Conservation (phyloP, 2,329 filamentous ascomycete species). For the Trichoderma polysporum region DNA sequence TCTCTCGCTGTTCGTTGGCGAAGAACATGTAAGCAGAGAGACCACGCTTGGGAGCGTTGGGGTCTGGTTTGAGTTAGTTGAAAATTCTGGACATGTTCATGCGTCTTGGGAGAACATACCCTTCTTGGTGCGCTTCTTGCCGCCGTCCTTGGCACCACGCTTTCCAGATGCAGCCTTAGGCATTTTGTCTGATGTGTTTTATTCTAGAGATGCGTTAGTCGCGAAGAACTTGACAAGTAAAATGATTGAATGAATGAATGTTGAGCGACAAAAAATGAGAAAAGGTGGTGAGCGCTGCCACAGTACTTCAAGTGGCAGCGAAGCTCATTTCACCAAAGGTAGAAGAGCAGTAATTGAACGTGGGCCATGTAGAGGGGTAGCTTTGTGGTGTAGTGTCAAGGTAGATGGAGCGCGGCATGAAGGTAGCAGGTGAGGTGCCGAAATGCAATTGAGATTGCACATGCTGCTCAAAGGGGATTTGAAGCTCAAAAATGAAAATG, state of each 20-base stretch:
- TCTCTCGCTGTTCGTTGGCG: constrained; percentile 98
- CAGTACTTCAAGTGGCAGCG: not conserved
- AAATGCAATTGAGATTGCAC: constrained; percentile 35
- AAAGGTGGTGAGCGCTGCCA: not conserved
- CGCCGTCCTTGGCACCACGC: constrained; percentile 54
- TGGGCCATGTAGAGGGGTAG: constrained; percentile 26
- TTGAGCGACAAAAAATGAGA: constrained; percentile 9
- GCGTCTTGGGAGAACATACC: constrained; percentile 41
- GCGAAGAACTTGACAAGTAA: no score
- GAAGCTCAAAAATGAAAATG: constrained; percentile 36
- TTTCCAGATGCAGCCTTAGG: constrained; percentile 56
- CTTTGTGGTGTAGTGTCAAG: constrained; percentile 18
- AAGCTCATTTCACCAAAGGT: not conserved
- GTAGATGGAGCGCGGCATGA: not conserved
- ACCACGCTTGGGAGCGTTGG: constrained; percentile 98
- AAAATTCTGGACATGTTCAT: constrained; percentile 18
- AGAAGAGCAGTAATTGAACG: not conserved
- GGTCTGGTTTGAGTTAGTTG: constrained; percentile 57
- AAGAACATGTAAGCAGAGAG: constrained; percentile 99
- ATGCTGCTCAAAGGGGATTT: constrained; percentile 34
- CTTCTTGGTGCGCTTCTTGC: constrained; percentile 60
- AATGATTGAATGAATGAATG: constrained; percentile 3
- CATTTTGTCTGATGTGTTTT: constrained; percentile 48
- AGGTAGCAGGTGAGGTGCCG: constrained; percentile 28
- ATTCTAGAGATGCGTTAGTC: constrained; percentile 9